Evolutionary conservation across 805 yeast genomes (phyloP).

Genomic region (Maudiozyma saulgeensis): DNA sequence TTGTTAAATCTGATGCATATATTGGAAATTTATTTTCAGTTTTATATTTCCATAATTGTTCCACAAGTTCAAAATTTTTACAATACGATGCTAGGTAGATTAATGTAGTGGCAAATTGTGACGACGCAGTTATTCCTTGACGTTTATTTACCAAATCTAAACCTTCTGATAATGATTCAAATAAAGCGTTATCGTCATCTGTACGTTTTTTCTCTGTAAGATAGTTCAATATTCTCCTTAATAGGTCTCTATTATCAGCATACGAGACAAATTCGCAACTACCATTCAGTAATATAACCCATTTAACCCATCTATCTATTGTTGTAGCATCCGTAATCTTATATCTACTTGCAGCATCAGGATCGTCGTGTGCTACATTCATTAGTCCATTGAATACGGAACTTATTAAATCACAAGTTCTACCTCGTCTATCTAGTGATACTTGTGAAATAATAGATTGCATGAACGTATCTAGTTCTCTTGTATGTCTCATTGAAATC

Average conservation of each 20-base stretch:
- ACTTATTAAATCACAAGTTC: slow-evolving; percentile 12
- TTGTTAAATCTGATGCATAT: slow-evolving; percentile 14
- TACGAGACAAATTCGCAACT: slow-evolving; percentile 20
- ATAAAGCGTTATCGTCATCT: background rate
- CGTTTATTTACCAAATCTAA: slow-evolving; percentile 8
- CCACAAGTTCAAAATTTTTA: slow-evolving; percentile 10
- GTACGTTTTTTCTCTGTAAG: background rate
- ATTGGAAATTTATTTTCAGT: slow-evolving; percentile 11
- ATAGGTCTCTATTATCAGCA: slow-evolving; percentile 10
- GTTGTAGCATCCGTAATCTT: slow-evolving; percentile 4
- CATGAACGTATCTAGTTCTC: slow-evolving; percentile 10
- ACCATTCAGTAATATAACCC: slow-evolving; percentile 19
- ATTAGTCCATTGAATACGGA: slow-evolving; percentile 9
- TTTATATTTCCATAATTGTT: slow-evolving; percentile 29
- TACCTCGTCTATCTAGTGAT: slow-evolving; percentile 11
- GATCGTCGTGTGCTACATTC: background rate
- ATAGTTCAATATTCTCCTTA: slow-evolving; percentile 2
- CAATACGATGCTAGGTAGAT: slow-evolving; percentile 13
- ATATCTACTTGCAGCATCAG: background rate
- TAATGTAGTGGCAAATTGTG: slow-evolving; percentile 24
- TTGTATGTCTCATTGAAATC: slow-evolving; percentile 6
- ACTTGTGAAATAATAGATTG: slow-evolving; percentile 15
- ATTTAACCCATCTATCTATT: slow-evolving; percentile 18
- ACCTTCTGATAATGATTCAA: background rate
- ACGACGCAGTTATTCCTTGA: slow-evolving; percentile 17